Base-by-base conservation (phyloP, 441 rosid genomes). In the Erysimum cheiri region DNA sequence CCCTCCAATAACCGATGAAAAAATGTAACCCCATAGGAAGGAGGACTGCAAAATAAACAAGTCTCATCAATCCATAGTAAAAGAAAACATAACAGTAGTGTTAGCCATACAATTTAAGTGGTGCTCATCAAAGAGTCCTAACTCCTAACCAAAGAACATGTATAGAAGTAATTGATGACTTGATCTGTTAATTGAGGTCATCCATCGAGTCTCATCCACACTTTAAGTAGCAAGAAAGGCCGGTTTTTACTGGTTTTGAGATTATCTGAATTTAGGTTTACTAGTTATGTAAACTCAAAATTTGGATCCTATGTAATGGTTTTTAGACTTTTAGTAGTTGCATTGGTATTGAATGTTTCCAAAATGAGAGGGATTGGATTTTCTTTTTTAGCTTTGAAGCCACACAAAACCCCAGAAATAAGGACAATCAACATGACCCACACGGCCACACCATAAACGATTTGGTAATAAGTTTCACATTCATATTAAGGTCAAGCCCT, bases 1-100 rank as follows among this genome's bases (percentile, higher is more conserved):
- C 62, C 99, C 99, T 79, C 99, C 98, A 12, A 88, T 72, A 32
- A 87, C 81, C 6, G 99, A 89, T 46, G 98, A 90, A 68, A 95
- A 86, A 36, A 92, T 88, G 88, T 95, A 95, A 47, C 99, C 99
- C 99, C 99, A 95, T 3, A 95, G 78, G 67, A 95, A 95, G 0
- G 99, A 92, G 1, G 99, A 95, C 99, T 95, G 71, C 76, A 73
- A 75, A 2, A 60, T 29, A 22, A 6, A 8, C 11, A 35, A 40
- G 6, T 28, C 29, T 39, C 32, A 55, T n/a, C n/a, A n/a, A 37
- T 28, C n/a, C 70, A 54, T 33, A 41, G 19, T 15, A n/a, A 22
- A 14, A 40, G n/a, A n/a, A n/a, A n/a, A n/a, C n/a, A n/a, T n/a
- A n/a, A n/a, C n/a, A n/a, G n/a, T n/a, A n/a, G n/a, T n/a, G n/a